These are phyloP conservation scores for Coffea humblotiana DNA, from an alignment of 305 asterid genomes.

Conservation along the genomic window DNA sequence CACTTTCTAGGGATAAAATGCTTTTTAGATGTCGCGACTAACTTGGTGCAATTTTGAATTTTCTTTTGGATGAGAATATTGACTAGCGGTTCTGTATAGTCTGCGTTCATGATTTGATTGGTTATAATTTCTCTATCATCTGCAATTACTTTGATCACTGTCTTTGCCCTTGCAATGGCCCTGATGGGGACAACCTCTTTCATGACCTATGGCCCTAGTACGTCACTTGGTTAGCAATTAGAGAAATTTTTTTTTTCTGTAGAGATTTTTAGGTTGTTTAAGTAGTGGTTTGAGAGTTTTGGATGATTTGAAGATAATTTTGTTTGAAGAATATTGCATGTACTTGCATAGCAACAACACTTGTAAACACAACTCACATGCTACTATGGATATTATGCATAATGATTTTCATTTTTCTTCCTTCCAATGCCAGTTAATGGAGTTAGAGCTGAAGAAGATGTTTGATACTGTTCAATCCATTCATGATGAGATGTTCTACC, in stretches of 20 bases:
- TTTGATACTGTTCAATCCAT: slow-evolving; percentile 73
- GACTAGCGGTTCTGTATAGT: background rate
- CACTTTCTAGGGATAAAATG: background rate
- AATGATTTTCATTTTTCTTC: slow-evolving; percentile 7
- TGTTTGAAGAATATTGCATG: background rate
- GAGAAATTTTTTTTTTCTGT: background rate
- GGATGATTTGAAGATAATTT: background rate
- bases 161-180: background rate
- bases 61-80: too few relatives aligned
- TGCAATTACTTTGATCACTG: too few relatives aligned
- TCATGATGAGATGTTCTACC: slow-evolving; percentile 86
- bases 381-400: slow-evolving; percentile 3
- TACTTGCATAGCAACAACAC: background rate
- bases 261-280: background rate
- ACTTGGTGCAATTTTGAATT: background rate
- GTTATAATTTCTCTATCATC: too few relatives aligned
- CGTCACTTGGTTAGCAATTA: background rate
- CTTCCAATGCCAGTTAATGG: slow-evolving; percentile 59
- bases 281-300: background rate
- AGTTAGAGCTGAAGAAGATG: slow-evolving; percentile 88
- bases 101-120: too few relatives aligned
- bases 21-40: background rate
- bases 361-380: background rate
- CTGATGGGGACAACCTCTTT: background rate
- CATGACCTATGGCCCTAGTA: background rate